These are phyloP conservation scores for Vickermania spadyakhi DNA, from an alignment of 208 protist species.

Conservation along the genomic window DNA sequence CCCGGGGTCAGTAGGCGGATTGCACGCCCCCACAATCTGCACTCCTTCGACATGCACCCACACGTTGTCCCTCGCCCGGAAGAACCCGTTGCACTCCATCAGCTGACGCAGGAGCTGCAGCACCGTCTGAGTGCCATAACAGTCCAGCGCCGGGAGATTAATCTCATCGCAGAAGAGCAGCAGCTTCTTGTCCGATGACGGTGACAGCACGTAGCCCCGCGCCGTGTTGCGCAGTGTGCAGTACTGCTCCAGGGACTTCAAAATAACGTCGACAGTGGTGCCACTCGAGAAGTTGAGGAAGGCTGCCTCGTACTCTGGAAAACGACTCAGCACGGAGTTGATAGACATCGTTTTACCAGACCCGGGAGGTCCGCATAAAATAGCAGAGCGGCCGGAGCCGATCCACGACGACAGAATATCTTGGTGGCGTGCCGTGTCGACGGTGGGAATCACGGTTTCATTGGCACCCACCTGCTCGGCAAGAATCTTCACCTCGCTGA, in stretches of 20 bases:
- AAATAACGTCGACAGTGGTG: slow-evolving; percentile 93
- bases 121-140: slow-evolving; percentile 98
- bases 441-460: slow-evolving; percentile 97
- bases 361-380: slow-evolving; percentile 97
- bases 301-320: slow-evolving; percentile 93
- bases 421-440: slow-evolving; percentile 98
- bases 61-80: slow-evolving; percentile 76
- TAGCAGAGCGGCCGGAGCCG: slow-evolving; percentile 81
- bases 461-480: slow-evolving; percentile 87
- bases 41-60: slow-evolving; percentile 95
- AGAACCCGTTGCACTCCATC: slow-evolving; percentile 97
- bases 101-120: slow-evolving; percentile 98
- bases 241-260: slow-evolving; percentile 97
- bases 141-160: slow-evolving; percentile 95
- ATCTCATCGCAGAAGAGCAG: slow-evolving; percentile 99
- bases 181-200: slow-evolving; percentile 88
- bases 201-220: slow-evolving; percentile 85
- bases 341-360: slow-evolving; percentile 99
- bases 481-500: slow-evolving; percentile 79
- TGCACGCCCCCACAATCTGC: slow-evolving; percentile 95
- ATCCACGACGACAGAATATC: slow-evolving; percentile 95
- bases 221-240: slow-evolving; percentile 92
- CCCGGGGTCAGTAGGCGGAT: slow-evolving; percentile 98
- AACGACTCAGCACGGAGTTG: slow-evolving; percentile 80
- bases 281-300: slow-evolving; percentile 98